Conservation (phyloP, 306 rosid species). For the Spatholobus suberectus region DNA sequence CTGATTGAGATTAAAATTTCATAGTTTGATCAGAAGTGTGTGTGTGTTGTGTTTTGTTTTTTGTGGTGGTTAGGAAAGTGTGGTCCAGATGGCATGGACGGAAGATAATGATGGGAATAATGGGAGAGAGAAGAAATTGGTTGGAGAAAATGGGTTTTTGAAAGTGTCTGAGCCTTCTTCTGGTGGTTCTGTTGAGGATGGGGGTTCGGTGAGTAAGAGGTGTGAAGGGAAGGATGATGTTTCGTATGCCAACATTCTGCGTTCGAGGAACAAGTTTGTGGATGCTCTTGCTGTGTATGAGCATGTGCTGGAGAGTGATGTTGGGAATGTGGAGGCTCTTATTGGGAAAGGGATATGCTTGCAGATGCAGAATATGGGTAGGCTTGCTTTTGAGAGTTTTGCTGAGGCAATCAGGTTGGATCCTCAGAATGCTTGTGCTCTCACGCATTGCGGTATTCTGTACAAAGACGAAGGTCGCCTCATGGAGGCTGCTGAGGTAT, state of each 20-base stretch:
- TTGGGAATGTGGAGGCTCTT: slow-evolving; percentile 77
- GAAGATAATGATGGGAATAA: slow-evolving; percentile 56
- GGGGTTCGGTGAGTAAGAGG: slow-evolving; percentile 39
- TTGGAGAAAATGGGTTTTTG: slow-evolving; percentile 78
- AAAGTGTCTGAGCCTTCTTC: slow-evolving; percentile 57
- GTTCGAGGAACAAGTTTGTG: slow-evolving; percentile 88
- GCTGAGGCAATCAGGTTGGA: slow-evolving; percentile 81
- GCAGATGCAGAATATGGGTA: slow-evolving; percentile 93
- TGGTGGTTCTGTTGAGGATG: slow-evolving; percentile 49
- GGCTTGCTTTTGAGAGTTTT: slow-evolving; percentile 86
- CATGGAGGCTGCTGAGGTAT: slow-evolving; percentile 96
- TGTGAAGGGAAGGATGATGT: slow-evolving; percentile 73
- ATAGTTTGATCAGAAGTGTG: neutral
- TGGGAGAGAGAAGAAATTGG: slow-evolving; percentile 60
- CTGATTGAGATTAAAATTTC: neutral
- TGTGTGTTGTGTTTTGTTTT: neutral
- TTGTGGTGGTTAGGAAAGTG: slow-evolving; percentile 42
- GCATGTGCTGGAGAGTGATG: slow-evolving; percentile 68
- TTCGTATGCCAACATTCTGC: slow-evolving; percentile 78
- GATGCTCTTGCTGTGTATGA: slow-evolving; percentile 88
- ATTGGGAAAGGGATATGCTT: slow-evolving; percentile 97
- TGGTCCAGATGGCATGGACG: slow-evolving; percentile 65
- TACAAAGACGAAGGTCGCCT: slow-evolving; percentile 96
- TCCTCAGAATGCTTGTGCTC: slow-evolving; percentile 87
- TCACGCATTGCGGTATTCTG: slow-evolving; percentile 88